Evolutionary conservation across 805 yeast genomes (phyloP), one percentile per base, ranked within the genome.

Genomic region (Wickerhamiella domercqiae): DNA sequence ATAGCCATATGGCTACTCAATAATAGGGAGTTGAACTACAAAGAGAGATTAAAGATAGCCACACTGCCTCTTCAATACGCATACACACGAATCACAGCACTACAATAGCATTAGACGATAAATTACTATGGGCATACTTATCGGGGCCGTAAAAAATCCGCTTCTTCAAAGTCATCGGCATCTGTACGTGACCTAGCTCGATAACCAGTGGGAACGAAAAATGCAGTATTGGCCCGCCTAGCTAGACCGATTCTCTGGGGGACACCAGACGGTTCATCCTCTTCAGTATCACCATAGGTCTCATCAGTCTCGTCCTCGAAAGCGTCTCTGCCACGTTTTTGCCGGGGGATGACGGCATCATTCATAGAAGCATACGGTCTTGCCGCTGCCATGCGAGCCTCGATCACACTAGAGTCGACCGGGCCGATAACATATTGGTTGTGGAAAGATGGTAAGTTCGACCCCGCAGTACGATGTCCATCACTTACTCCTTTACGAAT

Each of bases 401-500:
- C 28, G 15, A 43, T 37, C 34, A 32, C 28, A 21, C 29, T 40
- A 7, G 41, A 42, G 28, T 43, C 41, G 1, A 45, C 32, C 5
- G 55, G 48, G 2, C 56, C 58, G 3, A 44, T 35, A 2, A 48
- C 34, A n/a, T n/a, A n/a, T n/a, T 42, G 32, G 3, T 55, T 54
- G 15, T 39, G 34, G 38, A 41, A 53, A 0, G 55, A 48, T 5
- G 56, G 58, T 7, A 49, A 24, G 1, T 32, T 24, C 11, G 50
- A 29, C 9, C 45, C 37, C 4, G 36, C 37, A 3, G 52, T 49
- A 16, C 38, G 34, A 37, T 56, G 54, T 17, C 60, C 60, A 13
- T 56, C 59, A 21, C 53, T 47, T 14, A 56, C 57, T 6, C 42
- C 41, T 30, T 48, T 49, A 9, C 60, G 52, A 1, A 47, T 54